Evolutionary conservation across 345 rosid genomes (phyloP).

Genomic region (Cochlearia excelsa): DNA sequence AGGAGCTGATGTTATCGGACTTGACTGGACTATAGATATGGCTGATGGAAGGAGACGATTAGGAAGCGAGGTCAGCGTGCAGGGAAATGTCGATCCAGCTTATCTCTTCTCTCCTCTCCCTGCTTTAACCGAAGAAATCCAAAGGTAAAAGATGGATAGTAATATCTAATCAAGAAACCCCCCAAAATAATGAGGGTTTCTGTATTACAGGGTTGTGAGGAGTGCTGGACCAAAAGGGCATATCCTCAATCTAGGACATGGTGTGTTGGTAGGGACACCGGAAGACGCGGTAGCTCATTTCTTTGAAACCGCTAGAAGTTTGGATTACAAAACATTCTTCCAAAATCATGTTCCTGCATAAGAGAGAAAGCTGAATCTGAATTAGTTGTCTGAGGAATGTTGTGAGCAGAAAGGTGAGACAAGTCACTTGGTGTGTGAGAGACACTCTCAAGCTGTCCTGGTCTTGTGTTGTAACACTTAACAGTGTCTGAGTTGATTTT

Average conservation of each 20-base stretch:
- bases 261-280: conserved; percentile 90
- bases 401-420: conserved; percentile 18
- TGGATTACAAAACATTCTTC: conserved; percentile 46
- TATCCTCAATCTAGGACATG: conserved; percentile 86
- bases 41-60: conserved; percentile 79
- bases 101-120: conserved; percentile 72
- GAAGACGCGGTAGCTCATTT: conserved; percentile 95
- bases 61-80: conserved; percentile 64
- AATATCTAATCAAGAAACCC: conserved; percentile 8
- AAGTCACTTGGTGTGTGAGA: neutral
- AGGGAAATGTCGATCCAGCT: conserved; percentile 93
- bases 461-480: too few species aligned
- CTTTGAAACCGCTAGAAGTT: conserved; percentile 71
- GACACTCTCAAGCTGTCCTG: too few species aligned
- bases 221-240: conserved; percentile 85
- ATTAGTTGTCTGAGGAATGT: conserved; percentile 49
- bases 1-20: conserved; percentile 91
- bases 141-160: conserved; percentile 41
- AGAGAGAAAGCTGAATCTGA: conserved; percentile 42
- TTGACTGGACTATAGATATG: conserved; percentile 97
- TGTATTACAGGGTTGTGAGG: conserved; percentile 63
- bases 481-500: too few species aligned
- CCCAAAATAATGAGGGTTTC: neutral
- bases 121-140: conserved; percentile 75
- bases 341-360: conserved; percentile 37